Evolutionary conservation across 2,329 filamentous ascomycete genomes (phyloP).

Genomic region (Cladophialophora immunda): DNA sequence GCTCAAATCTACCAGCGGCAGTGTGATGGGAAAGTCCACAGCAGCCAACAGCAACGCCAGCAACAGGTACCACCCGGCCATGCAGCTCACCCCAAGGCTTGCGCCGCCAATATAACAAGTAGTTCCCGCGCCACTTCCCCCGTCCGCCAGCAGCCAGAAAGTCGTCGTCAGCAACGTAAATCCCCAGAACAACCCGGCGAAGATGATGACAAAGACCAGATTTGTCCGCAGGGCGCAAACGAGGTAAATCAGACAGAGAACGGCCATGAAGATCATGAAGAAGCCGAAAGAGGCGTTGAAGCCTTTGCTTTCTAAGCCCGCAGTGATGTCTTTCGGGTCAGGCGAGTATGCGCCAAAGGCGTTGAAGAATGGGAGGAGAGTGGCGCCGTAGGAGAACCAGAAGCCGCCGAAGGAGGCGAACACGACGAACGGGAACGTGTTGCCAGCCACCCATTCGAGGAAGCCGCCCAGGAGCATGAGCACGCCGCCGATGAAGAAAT

Average conservation of each 20-base stretch:
- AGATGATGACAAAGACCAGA: slow-evolving; percentile 73
- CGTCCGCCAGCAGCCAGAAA: slow-evolving; percentile 23
- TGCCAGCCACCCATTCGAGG: slow-evolving; percentile 46
- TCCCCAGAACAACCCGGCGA: slow-evolving; percentile 60
- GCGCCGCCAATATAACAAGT: slow-evolving; percentile 44
- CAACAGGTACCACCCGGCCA: slow-evolving; percentile 64
- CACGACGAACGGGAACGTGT: slow-evolving; percentile 65
- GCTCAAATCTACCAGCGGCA: slow-evolving; percentile 66
- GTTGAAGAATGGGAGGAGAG: slow-evolving; percentile 62
- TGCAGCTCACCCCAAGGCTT: slow-evolving; percentile 58
- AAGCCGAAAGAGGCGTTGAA: slow-evolving; percentile 55
- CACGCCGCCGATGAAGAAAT: slow-evolving; percentile 36
- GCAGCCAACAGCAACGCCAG: slow-evolving; percentile 61
- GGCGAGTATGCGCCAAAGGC: slow-evolving; percentile 50
- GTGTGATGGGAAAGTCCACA: slow-evolving; percentile 64
- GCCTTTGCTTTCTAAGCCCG: not conserved
- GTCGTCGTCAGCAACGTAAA: slow-evolving; percentile 24
- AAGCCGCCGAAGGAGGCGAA: slow-evolving; percentile 58
- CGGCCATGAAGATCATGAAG: slow-evolving; percentile 70
- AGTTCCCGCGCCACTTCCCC: slow-evolving; percentile 49
- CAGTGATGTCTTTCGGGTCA: slow-evolving; percentile 22
- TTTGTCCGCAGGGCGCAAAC: slow-evolving; percentile 78
- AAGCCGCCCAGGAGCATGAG: slow-evolving; percentile 44
- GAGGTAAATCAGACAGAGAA: slow-evolving; percentile 72
- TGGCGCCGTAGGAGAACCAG: slow-evolving; percentile 64